Evolutionary conservation across 1,284 basidiomycete genomes (phyloP).

Genomic region (Apiotrichum mycotoxinovorans): DNA sequence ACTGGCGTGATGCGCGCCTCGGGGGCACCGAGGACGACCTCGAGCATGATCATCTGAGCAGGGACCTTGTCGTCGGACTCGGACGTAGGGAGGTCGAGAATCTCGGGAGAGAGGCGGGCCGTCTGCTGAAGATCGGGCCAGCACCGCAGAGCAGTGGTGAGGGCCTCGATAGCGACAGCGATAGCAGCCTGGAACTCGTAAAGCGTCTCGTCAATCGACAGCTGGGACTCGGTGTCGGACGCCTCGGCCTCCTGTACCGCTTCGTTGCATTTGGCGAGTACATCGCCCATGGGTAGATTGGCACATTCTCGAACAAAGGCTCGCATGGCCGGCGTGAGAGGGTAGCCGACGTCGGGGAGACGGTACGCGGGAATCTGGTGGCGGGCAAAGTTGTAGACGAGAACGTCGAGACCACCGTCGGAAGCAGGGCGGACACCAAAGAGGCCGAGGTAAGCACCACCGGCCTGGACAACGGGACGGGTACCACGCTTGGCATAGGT

Average conservation of each 20-base stretch:
- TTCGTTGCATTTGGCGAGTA: conserved; percentile 49
- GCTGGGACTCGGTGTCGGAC: conserved; percentile 34
- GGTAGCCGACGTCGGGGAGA: conserved; percentile 52
- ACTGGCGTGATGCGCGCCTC: conserved; percentile 38
- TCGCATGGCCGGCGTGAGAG: conserved; percentile 49
- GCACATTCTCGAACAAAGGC: conserved; percentile 50
- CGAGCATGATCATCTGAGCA: conserved; percentile 52
- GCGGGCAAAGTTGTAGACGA: conserved; percentile 56
- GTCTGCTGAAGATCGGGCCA: conserved; percentile 51
- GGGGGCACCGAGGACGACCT: conserved; percentile 52
- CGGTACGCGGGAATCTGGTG: conserved; percentile 57
- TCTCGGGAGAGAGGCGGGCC: conserved; percentile 53
- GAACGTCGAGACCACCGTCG: conserved; percentile 49
- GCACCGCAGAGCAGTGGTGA: conserved; percentile 51
- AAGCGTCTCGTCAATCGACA: conserved; percentile 47
- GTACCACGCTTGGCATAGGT: conserved; percentile 55
- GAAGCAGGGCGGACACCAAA: conserved; percentile 53
- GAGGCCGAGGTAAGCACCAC: conserved; percentile 54
- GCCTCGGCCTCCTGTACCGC: conserved; percentile 43
- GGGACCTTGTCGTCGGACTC: conserved; percentile 43
- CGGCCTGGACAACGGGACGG: conserved; percentile 53
- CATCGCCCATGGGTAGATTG: conserved; percentile 51
- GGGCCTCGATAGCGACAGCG: conserved; percentile 52
- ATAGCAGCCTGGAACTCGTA: conserved; percentile 55
- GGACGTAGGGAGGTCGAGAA: conserved; percentile 52